A percentile compares a stretch with the other conserved stretches of the same genome.
These are phyloP conservation scores for Podospora sp. DNA, from an alignment of 495 filamentous ascomycete species.

Conservation along the genomic window DNA sequence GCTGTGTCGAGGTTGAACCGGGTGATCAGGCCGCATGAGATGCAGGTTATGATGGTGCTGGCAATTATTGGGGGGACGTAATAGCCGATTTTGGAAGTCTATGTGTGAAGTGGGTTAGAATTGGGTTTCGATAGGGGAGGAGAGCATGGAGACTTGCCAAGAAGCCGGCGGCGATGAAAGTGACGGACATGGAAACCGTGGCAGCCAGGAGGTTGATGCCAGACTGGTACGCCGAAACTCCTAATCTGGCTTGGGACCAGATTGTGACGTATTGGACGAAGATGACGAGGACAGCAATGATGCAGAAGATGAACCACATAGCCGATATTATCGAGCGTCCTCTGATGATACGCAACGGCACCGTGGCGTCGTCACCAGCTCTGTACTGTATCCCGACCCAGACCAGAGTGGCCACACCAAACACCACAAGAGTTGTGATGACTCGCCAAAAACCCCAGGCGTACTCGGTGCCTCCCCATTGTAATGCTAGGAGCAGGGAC, in stretches of 20 bases:
- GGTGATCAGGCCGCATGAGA: constrained; percentile 61
- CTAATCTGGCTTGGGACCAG: constrained; percentile 68
- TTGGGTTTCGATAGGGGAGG: constrained; percentile 37
- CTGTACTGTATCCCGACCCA: constrained; percentile 64
- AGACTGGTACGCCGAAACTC: constrained; percentile 49
- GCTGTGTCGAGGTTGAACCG: constrained; percentile 54
- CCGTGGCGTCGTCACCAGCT: constrained; percentile 65
- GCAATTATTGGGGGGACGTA: constrained; percentile 62
- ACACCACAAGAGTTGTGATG: constrained; percentile 66
- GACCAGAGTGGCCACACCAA: constrained; percentile 55
- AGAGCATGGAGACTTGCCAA: constrained; percentile 34
- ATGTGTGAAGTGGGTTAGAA: constrained; percentile 13
- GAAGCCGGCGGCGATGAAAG: constrained; percentile 57
- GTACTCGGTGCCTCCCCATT: constrained; percentile 77
- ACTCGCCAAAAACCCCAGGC: constrained; percentile 64
- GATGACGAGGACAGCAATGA: constrained; percentile 60
- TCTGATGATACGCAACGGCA: constrained; percentile 66
- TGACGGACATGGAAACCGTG: constrained; percentile 36
- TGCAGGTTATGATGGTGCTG: constrained; percentile 51
- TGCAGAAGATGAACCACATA: constrained; percentile 52
- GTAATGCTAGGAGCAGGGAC: constrained; percentile 72
- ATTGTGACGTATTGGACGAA: constrained; percentile 62
- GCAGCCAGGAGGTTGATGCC: constrained; percentile 55
- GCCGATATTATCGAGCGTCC: constrained; percentile 63
- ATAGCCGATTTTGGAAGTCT: constrained; percentile 54